These are phyloP conservation scores for Silene vulgaris DNA, from an alignment of 179 eudicot species.

Conservation along the genomic window DNA sequence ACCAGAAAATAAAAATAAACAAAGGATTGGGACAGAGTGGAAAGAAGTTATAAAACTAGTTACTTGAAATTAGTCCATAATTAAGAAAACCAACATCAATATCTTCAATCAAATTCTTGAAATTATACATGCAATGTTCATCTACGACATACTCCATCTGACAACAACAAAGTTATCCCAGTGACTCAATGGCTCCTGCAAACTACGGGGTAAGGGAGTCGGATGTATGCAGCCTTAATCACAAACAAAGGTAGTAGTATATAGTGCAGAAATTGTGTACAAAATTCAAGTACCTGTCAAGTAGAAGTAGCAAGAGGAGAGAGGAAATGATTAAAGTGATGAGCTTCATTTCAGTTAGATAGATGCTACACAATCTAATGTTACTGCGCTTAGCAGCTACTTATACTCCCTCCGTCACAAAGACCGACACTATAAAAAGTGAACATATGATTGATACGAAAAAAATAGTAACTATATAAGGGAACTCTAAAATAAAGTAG, in stretches of 20 bases:
- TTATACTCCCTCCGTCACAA: too few species aligned
- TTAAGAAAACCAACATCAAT: not conserved
- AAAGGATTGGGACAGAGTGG: too few species aligned
- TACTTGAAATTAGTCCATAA: not conserved
- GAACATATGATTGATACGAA: too few species aligned
- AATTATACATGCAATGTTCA: not conserved
- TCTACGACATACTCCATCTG: too few species aligned
- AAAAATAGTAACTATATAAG: too few species aligned
- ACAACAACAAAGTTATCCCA: not conserved
- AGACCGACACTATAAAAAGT: too few species aligned
- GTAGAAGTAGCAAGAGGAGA: constrained; percentile 23
- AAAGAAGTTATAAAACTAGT: too few species aligned
- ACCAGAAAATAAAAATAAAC: too few species aligned
- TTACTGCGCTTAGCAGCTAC: not conserved
- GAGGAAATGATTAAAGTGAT: not conserved
- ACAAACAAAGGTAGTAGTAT: not conserved
- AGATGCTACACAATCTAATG: not conserved
- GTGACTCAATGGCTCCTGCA: too few species aligned
- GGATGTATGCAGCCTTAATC: not conserved
- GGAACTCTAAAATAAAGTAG: too few species aligned
- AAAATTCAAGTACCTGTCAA: constrained; percentile 24
- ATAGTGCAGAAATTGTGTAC: not conserved
- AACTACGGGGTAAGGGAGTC: too few species aligned
- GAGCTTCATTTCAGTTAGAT: constrained; percentile 21
- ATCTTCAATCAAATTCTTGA: not conserved